Evolutionary conservation across 2,329 filamentous ascomycete genomes (phyloP).

Genomic region (Corynespora cassiicola): DNA sequence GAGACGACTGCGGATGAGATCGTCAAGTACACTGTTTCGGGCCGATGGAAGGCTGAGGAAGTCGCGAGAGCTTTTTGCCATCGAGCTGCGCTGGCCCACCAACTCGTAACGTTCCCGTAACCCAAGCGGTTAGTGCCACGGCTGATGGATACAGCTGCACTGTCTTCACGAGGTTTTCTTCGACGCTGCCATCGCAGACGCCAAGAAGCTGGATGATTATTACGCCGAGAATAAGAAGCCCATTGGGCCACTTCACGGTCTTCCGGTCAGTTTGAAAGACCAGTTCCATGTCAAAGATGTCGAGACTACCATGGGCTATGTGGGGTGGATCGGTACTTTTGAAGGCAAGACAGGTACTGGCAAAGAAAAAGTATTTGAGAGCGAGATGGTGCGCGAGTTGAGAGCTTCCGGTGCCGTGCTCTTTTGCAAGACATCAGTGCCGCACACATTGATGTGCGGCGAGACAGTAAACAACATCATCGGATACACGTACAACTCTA

Average conservation of each 20-base stretch:
- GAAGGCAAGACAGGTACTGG: slow-evolving; percentile 61
- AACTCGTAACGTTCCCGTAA: slow-evolving; percentile 44
- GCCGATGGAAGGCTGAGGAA: slow-evolving; percentile 63
- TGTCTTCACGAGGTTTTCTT: slow-evolving; percentile 59
- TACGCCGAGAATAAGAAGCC: slow-evolving; percentile 42
- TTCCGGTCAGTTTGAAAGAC: slow-evolving; percentile 57
- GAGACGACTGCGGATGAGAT: slow-evolving; percentile 66
- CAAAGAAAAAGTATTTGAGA: slow-evolving; percentile 62
- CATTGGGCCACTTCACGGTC: slow-evolving; percentile 53
- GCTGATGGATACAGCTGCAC: slow-evolving; percentile 22
- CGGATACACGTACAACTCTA: slow-evolving; percentile 63
- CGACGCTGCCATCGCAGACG: slow-evolving; percentile 51
- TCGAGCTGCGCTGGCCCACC: slow-evolving; percentile 59
- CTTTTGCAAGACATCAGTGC: slow-evolving; percentile 65
- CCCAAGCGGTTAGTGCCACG: neutral
- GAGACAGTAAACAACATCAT: slow-evolving; percentile 69
- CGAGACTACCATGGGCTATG: slow-evolving; percentile 64
- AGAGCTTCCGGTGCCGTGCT: slow-evolving; percentile 61
- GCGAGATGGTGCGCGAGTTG: slow-evolving; percentile 64
- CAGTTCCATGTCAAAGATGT: slow-evolving; percentile 57
- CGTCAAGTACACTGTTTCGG: slow-evolving; percentile 59
- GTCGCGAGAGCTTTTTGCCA: slow-evolving; percentile 65
- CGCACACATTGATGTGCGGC: slow-evolving; percentile 64
- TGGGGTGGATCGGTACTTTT: slow-evolving; percentile 70
- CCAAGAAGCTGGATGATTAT: slow-evolving; percentile 50